Base-by-base conservation (phyloP, 495 filamentous ascomycete species). In the Pseudotulostoma volvatum region DNA sequence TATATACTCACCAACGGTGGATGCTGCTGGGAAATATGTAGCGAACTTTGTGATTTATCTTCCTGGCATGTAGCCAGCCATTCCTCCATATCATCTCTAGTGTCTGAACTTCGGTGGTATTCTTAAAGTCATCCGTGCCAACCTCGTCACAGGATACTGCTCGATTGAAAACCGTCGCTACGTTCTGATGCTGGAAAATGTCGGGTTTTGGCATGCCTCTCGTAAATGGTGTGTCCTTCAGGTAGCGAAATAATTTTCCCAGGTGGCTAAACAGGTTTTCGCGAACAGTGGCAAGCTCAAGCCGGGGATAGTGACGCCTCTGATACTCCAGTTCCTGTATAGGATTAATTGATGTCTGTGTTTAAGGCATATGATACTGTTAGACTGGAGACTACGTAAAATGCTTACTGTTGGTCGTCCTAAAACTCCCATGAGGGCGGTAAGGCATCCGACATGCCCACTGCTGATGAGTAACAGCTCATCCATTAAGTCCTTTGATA, bases 21-120 rank as follows among this genome's bases (percentile, higher is more conserved):
- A 33, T 33, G 31, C 31, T 33, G 31, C 31, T 33, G 9, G 31
- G 31, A 33, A 33, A 33, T 33, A 9, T 9, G 9, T 33, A 33
- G 31, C 9, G 31, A 33, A 33, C 9, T 3, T 16, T 9, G 31
- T 33, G n/a, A n/a, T n/a, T n/a, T n/a, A 9, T 33, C 31, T 33
- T 33, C 31, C 9, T 33, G 31, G 31, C 31, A 33, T 33, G 31
- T 33, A 33, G 31, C 31, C 31, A 33, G 3, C 31, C 31, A 33
- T 33, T 33, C 17, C 31, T n/a, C 31, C 31, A 33, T 3, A 33
- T 33, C 31, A 33, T 33, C 31, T 33, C 31, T 16, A 33, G 31
- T 33, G 9, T 33, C 31, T 33, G 31, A 9, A 33, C 3, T 33
- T 33, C 31, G 8, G 28, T n/a, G n/a, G 28, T n/a, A 33, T 33